Evolutionary conservation across 306 rosid species (phyloP).

Genomic region (Quercus cerris): DNA sequence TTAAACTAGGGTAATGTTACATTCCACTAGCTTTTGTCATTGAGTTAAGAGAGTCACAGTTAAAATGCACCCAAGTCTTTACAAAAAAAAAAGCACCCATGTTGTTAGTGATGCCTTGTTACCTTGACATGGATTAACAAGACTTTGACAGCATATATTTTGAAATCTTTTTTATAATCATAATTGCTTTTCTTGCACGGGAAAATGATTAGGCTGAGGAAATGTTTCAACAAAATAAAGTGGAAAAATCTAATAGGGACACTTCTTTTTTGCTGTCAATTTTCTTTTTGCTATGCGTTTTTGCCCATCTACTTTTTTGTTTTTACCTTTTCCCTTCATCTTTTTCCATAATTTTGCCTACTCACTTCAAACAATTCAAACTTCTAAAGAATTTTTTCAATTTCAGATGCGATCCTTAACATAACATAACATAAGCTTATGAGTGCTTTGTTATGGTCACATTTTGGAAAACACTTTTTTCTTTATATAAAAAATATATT

Average conservation of each 20-base stretch:
- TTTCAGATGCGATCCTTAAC: too few species aligned
- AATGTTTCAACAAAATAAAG: neutral
- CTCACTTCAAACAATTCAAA: too few species aligned
- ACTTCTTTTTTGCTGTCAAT: neutral
- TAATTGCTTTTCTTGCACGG: constrained; percentile 36
- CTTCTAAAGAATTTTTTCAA: too few species aligned
- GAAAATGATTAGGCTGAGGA: constrained; percentile 30
- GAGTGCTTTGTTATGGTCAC: too few species aligned
- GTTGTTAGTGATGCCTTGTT: neutral
- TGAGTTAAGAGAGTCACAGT: neutral
- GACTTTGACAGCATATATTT: neutral
- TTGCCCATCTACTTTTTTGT: neutral
- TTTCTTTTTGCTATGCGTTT: neutral
- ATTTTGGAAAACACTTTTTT: too few species aligned
- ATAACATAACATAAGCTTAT: too few species aligned
- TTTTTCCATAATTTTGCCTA: too few species aligned
- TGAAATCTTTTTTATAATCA: neutral
- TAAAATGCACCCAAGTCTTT: too few species aligned
- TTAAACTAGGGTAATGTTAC: too few species aligned
- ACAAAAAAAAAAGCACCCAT: too few species aligned
- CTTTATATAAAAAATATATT: too few species aligned
- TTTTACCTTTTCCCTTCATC: neutral
- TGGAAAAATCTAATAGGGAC: neutral
- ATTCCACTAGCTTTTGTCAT: too few species aligned
- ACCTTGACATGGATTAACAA: neutral